Evolutionary conservation across 176 grass and related monocot genomes (phyloP).

Genomic region (Thinopyrum elongatum): DNA sequence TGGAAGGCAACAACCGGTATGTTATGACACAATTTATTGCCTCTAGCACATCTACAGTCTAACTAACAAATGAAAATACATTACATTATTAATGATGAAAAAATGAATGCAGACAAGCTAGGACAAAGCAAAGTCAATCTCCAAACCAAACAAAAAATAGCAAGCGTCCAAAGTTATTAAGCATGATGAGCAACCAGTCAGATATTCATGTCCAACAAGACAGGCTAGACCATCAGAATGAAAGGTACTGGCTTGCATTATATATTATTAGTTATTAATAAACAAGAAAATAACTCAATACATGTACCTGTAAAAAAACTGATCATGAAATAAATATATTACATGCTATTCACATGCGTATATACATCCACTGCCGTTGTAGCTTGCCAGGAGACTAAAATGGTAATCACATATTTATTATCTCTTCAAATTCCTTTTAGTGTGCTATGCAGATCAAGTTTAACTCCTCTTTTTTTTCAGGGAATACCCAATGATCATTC

Average conservation of each 20-base stretch:
- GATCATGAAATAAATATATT: too few relatives aligned
- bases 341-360: too few relatives aligned
- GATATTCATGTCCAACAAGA: neutral
- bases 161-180: neutral
- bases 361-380: too few relatives aligned
- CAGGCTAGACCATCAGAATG: neutral
- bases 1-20: neutral
- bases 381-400: too few relatives aligned
- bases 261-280: neutral
- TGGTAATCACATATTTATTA: too few relatives aligned
- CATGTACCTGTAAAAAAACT: neutral
- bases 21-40: neutral
- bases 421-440: too few relatives aligned
- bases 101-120: neutral
- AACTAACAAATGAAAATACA: neutral
- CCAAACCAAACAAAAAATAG: neutral
- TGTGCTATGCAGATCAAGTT: too few relatives aligned
- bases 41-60: neutral
- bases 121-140: neutral
- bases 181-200: neutral
- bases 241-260: neutral
- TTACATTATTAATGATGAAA: neutral
- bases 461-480: too few relatives aligned
- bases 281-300: neutral
- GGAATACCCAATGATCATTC: too few relatives aligned